A percentile compares a stretch with the other conserved stretches of the same genome.
These are phyloP conservation scores for Syzygium grande DNA, from an alignment of 345 rosid genomes.

Conservation along the genomic window DNA sequence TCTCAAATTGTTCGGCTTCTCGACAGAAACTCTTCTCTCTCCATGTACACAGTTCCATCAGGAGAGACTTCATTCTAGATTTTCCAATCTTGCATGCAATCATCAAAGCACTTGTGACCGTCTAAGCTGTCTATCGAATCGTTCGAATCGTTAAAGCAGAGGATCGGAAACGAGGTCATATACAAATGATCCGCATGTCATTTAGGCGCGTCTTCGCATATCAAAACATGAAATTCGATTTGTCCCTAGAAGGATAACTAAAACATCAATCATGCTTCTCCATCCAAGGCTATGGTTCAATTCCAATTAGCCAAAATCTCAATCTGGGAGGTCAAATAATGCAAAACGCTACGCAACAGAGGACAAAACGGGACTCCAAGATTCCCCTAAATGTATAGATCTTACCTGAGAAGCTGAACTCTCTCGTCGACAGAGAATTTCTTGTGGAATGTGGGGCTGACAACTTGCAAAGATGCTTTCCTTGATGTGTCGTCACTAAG, in stretches of 20 bases:
- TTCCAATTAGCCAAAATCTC: neutral
- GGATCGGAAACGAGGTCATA: neutral
- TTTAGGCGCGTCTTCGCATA: neutral
- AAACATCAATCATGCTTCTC: neutral
- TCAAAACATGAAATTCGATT: neutral
- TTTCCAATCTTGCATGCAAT: neutral
- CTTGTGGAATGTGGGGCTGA: neutral
- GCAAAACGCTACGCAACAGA: neutral
- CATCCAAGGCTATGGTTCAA: neutral
- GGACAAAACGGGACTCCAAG: neutral
- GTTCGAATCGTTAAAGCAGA: neutral
- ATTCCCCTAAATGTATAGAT: neutral
- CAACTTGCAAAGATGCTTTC: neutral
- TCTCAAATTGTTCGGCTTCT: neutral
- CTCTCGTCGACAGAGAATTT: neutral
- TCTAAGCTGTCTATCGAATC: neutral
- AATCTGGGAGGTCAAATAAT: neutral
- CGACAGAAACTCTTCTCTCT: neutral
- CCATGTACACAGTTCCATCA: neutral
- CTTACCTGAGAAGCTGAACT: neutral
- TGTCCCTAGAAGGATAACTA: neutral
- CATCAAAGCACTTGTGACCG: neutral
- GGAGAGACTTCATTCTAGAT: neutral
- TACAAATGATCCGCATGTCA: neutral
- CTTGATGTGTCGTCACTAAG: neutral